These are phyloP conservation scores for Carpinus viminea DNA, from an alignment of 306 rosid species.

Conservation along the genomic window DNA sequence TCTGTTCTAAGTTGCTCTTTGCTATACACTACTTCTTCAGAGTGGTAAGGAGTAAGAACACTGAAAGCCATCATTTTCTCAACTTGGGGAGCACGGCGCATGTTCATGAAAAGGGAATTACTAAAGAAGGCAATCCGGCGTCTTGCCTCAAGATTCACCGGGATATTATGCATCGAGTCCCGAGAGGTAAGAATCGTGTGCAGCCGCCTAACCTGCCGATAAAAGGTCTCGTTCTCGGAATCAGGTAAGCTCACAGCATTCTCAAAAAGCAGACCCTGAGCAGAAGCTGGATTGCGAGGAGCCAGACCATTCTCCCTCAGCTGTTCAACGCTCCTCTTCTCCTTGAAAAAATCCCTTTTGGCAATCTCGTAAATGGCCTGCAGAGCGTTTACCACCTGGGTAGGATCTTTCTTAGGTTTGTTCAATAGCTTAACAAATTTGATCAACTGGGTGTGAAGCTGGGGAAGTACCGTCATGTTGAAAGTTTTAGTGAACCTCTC, in stretches of 20 bases:
- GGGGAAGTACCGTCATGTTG: constrained; percentile 75
- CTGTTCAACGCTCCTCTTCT: constrained; percentile 59
- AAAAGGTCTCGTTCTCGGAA: constrained; percentile 60
- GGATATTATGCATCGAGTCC: constrained; percentile 88
- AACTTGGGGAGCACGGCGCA: constrained; percentile 97
- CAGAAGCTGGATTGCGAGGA: constrained; percentile 51
- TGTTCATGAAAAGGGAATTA: constrained; percentile 91
- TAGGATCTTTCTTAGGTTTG: constrained; percentile 59
- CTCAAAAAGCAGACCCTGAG: constrained; percentile 67
- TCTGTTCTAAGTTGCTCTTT: constrained; percentile 84
- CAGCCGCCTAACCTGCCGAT: constrained; percentile 82
- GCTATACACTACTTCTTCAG: constrained; percentile 75
- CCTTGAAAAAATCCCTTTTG: constrained; percentile 77
- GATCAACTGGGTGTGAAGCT: constrained; percentile 73
- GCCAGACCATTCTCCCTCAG: constrained; percentile 84
- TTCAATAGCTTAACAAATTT: constrained; percentile 68
- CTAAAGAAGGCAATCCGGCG: constrained; percentile 93
- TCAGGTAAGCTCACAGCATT: constrained; percentile 72
- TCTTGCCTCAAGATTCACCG: constrained; percentile 93
- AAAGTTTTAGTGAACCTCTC: constrained; percentile 80
- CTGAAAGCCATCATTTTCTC: constrained; percentile 99
- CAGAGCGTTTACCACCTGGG: constrained; percentile 70
- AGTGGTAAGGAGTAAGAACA: constrained; percentile 90
- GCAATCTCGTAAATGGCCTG: constrained; percentile 94
- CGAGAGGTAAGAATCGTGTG: constrained; percentile 84